These are phyloP conservation scores for Coprinopsis cinerea DNA, from an alignment of 768 basidiomycete species.

Conservation along the genomic window DNA sequence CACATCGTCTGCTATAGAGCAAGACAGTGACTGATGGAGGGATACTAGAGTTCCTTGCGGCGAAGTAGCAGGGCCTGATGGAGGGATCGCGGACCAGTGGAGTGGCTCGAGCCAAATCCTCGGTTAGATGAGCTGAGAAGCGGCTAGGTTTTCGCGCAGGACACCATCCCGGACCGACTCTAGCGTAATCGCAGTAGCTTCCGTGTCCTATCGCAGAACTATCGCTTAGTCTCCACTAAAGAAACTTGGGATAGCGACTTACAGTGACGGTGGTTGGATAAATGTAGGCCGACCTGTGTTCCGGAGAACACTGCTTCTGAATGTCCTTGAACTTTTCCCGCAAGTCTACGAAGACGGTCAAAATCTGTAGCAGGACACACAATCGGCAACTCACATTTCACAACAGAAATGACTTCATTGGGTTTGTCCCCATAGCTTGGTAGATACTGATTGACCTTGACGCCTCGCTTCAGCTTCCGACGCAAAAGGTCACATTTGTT, in stretches of 20 bases:
- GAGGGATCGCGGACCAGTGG: background rate
- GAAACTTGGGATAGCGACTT: conserved; percentile 18
- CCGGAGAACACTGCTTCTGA: conserved; percentile 49
- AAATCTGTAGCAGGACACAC: background rate
- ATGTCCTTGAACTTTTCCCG: conserved; percentile 67
- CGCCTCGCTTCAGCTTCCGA: conserved; percentile 56
- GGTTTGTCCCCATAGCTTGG: conserved; percentile 63
- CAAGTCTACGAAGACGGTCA: conserved; percentile 39
- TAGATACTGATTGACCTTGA: conserved; percentile 50
- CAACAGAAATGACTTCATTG: conserved; percentile 57
- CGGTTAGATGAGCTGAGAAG: conserved; percentile 45
- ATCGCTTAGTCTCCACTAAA: conserved; percentile 1
- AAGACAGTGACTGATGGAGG: too few relatives aligned
- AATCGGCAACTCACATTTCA: conserved; percentile 48
- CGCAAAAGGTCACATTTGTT: conserved; percentile 67
- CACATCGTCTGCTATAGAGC: too few relatives aligned
- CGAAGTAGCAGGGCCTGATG: too few relatives aligned
- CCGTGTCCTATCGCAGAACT: conserved; percentile 43
- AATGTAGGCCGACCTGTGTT: conserved; percentile 51
- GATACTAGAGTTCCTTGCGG: too few relatives aligned
- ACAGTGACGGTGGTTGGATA: conserved; percentile 69
- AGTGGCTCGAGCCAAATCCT: background rate
- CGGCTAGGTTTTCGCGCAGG: conserved; percentile 48
- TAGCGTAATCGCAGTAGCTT: conserved; percentile 53
- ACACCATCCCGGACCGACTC: conserved; percentile 61